These are phyloP conservation scores for Botrytis elliptica DNA, from an alignment of 2,329 filamentous ascomycete species.

Conservation along the genomic window DNA sequence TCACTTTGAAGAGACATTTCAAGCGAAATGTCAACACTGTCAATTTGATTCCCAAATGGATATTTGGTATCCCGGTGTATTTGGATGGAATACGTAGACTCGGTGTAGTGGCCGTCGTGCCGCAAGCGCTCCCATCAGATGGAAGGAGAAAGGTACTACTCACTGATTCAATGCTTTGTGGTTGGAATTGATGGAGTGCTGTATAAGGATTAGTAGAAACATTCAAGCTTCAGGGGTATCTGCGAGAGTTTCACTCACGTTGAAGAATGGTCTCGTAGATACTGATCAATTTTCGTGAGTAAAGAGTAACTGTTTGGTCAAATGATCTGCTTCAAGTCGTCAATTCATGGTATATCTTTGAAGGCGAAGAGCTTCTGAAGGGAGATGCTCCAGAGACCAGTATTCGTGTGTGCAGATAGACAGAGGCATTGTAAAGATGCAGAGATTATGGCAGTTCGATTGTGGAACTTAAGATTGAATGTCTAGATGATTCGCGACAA, in stretches of 20 bases:
- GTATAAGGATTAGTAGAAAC: background rate
- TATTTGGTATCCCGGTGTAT: background rate
- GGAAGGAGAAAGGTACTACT: background rate
- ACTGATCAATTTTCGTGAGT: background rate
- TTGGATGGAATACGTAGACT: background rate
- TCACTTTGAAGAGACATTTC: background rate
- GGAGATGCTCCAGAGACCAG: background rate
- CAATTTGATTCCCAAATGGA: no score
- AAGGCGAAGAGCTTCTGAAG: no score
- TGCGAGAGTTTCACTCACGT: background rate
- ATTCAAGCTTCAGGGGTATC: background rate
- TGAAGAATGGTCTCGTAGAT: background rate
- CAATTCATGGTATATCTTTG: background rate
- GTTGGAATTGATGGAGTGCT: background rate
- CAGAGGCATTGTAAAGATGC: background rate
- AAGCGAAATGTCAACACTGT: background rate
- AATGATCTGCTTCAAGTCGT: background rate
- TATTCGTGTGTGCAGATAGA: background rate
- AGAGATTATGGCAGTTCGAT: background rate
- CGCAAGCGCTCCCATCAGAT: background rate
- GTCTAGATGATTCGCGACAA: background rate
- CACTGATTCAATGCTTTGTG: background rate
- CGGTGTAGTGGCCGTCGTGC: background rate
- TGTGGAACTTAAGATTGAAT: background rate
- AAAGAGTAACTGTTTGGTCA: background rate